Base-by-base conservation (phyloP, 2,329 filamentous ascomycete species). In the Colletotrichum graminicola region DNA sequence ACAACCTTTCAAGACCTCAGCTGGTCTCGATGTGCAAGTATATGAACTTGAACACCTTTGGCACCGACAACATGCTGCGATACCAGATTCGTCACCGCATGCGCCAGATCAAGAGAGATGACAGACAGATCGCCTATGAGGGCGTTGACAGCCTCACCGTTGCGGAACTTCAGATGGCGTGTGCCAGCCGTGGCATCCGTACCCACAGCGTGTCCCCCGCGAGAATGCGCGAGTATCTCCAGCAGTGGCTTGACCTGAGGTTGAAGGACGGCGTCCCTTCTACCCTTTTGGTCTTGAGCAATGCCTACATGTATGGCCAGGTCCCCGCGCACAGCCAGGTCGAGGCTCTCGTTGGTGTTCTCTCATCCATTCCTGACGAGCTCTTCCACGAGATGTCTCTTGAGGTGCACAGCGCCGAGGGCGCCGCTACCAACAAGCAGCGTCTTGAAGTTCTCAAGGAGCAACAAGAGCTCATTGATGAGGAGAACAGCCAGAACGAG, bases 381-480 rank as follows among this genome's bases (percentile, higher is more conserved):
- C 88, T 99, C 51, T 99, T 97, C 93, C 96, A 99, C 87, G 96
- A 99, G 86, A 98, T 99, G 74, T 96, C 98, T 83, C 92, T 99
- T 41, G 96, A 99, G 84, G 94, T 99, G 12, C 94, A 98, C 87
- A 97, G 92, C 73, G 95, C 95, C 60, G 96, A 99, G 84, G 96
- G 96, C 73, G 95, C 95, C 14, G 96, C 96, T 32, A 99, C 96
- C 75, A 99, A 99, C 89, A 98, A 97, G 88, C 96, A 98, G 87
- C 93, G 96, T 80, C 92, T 99, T 52, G 96, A 99, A 85, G 96
- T 99, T 21, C 89, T 99, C 79, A 97, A 94, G 88, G 96, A 99
- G 85, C 96, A 99, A 85, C 93, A 99, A 82, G 96, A 98, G 80
- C 90, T 99, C 74, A 99, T 99, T 70, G 92, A 97, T 74, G 96